Base-by-base conservation (phyloP, 2,329 filamentous ascomycete genomes). In the Fusarium guadeloupense region DNA sequence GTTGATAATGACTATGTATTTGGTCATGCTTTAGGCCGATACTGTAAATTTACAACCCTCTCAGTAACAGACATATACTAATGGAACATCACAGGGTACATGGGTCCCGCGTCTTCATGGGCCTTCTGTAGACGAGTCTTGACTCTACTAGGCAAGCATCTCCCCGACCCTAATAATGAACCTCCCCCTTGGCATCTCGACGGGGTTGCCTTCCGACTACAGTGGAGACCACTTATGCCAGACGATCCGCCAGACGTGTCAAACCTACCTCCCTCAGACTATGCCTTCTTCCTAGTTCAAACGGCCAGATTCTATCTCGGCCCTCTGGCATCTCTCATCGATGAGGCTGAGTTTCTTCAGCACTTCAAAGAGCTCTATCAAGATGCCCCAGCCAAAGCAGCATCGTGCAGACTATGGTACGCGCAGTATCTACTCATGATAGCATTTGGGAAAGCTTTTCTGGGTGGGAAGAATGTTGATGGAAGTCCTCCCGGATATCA, bases 401-500 rank as follows among this genome's bases (percentile, higher is more conserved):
- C 49, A 0, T 30, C 41, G 2, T 66, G 58, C 3, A 67, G 39
- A 17, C 37, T 71, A 2, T 75, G 73, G 73, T 74, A 73, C 39
- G 71, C 73, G 1, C 67, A 74, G 16, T 75, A 73, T 14, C 43
- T 75, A 0, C 47, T 75, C 1, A 66, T 75, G 35, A 60, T 75
- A 13, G 73, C 73, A 2, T 75, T 74, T 14, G 73, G 73, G 0
- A 72, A 75, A 17, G 68, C 72, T 0, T 73, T 75, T 5, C 34
- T 73, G 1, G 64, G 67, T 9, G 69, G 64, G 0, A 63, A 61
- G 2, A 70, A 58, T 26, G 37, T 55, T 5, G 67, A 71, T 23
- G 68, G 71, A 4, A 69, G 69, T 0, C 76, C 76, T 0, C 66
- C 73, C 0, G 76, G 76, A 0, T 70, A 74, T n/a, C 73, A 76